Base-by-base conservation (phyloP, 2,329 filamentous ascomycete species). In the Penicillium sp. region DNA sequence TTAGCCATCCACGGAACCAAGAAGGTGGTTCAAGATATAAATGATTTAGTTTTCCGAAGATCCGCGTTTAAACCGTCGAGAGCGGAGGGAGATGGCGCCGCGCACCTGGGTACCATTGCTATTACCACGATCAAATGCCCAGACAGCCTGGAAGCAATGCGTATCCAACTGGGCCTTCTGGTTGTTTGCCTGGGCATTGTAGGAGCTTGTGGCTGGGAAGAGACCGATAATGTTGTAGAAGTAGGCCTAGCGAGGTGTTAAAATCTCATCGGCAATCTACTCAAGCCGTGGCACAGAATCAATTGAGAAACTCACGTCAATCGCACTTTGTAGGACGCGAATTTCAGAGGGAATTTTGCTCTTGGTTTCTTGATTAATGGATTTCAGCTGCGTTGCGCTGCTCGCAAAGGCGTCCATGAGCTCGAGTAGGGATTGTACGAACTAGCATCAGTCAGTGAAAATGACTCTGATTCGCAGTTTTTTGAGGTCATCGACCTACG, bases 121-220 rank as follows among this genome's bases (percentile, higher is more conserved):
- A 52, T n/a, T 8, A 26, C 8, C 30, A 22, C 25, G 53, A 53
- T 60, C 42, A 55, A 63, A 65, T 22, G 62, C 57, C 61, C 55
- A 51, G n/a, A 65, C 28, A 22, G 60, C 62, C 33, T 63, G 57
- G 42, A 56, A 62, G 43, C 58, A 60, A 56, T 60, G 60, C 6
- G 48, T 52, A 42, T 63, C 62, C 33, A 65, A 60, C 37, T 65
- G 62, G 28, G 57, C 51, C 33, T 65, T 65, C 57, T 65, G 62
- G 49, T 52, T 60, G 40, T 51, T 65, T 22, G 60, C 57, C 38
- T 65, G 62, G 25, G 54, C 22, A n/a, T 59, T 51, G 37, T 63
- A 65, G 13, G 62, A 51, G 35, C 60, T 60, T 19, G 16, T 56
- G n/a, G 48, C 55, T 10, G 62, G 57, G 54, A 62, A 65, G 16